Percentiles rank a stretch among this genome's conserved stretches.
Evolutionary conservation across 352 stramenopile species (phyloP).

Genomic region (Phytophthora multivora): DNA sequence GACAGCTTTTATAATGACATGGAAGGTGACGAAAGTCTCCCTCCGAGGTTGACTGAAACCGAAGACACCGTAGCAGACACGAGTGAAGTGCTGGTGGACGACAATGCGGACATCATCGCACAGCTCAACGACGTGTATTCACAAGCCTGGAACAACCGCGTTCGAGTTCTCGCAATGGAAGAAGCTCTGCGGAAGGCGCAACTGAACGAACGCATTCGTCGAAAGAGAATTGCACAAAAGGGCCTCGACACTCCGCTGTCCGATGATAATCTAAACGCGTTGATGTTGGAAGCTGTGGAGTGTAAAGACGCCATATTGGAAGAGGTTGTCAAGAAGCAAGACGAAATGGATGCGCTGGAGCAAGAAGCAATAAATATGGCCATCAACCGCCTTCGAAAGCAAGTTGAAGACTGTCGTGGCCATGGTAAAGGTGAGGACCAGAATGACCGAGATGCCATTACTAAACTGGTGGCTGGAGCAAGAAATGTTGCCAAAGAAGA

Average conservation of each 20-base stretch:
- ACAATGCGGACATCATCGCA: slow-evolving; percentile 41
- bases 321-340: slow-evolving; percentile 41
- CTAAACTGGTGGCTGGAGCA: background rate
- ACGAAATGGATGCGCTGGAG: slow-evolving; percentile 37
- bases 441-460: background rate
- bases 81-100: slow-evolving; percentile 4
- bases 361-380: slow-evolving; percentile 25
- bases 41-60: background rate
- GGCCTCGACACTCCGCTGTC: background rate
- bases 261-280: slow-evolving; percentile 11
- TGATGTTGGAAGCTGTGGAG: slow-evolving; percentile 8
- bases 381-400: slow-evolving; percentile 13
- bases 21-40: slow-evolving; percentile 7
- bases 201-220: slow-evolving; percentile 29
- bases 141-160: slow-evolving; percentile 35
- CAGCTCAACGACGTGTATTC: slow-evolving; percentile 41
- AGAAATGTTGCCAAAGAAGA: slow-evolving; percentile 7
- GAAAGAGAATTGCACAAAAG: slow-evolving; percentile 12
- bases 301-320: slow-evolving; percentile 37
- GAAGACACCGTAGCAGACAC: background rate
- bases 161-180: slow-evolving; percentile 30
- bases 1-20: slow-evolving; percentile 4
- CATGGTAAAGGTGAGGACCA: background rate
- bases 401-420: slow-evolving; percentile 9
- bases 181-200: slow-evolving; percentile 40